Evolutionary conservation across 2,329 filamentous ascomycete species (phyloP).

Genomic region (Pestalotiopsis sp.): DNA sequence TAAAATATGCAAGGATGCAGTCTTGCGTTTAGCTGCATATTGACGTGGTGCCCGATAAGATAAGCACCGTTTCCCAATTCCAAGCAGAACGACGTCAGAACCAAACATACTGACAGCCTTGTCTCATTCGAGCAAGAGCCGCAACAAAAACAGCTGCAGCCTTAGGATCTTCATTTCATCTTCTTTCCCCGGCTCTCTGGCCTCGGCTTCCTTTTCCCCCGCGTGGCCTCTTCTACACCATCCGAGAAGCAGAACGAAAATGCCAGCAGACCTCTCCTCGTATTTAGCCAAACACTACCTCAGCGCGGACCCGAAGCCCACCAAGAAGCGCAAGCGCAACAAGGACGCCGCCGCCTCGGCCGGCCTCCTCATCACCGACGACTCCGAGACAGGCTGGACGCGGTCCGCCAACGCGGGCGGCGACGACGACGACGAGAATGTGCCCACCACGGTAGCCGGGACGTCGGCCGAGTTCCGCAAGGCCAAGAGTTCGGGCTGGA

Average conservation of each 20-base stretch:
- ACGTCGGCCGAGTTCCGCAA: conserved; percentile 68
- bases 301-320: conserved; percentile 56
- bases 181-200: background rate
- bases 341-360: conserved; percentile 37
- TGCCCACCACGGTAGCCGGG: conserved; percentile 50
- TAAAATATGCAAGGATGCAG: background rate
- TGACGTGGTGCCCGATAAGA: background rate
- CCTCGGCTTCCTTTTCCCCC: background rate
- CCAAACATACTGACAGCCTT: background rate
- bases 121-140: background rate
- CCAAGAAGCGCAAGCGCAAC: conserved; percentile 64
- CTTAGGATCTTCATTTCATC: background rate
- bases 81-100: conserved; percentile 4
- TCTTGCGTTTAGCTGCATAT: background rate
- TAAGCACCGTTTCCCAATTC: background rate
- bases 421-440: conserved; percentile 60
- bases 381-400: conserved; percentile 61
- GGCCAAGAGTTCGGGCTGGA: conserved; percentile 82
- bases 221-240: background rate
- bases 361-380: conserved; percentile 67
- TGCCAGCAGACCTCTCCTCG: conserved; percentile 69
- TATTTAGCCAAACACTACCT: conserved; percentile 95
- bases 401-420: conserved; percentile 48
- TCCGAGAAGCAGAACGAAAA: conserved; percentile 26
- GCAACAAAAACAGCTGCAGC: background rate